Evolutionary conservation across 2,329 filamentous ascomycete genomes (phyloP), one percentile per base, ranked within the genome.

Genomic region (Rhynchosporium secalis): DNA sequence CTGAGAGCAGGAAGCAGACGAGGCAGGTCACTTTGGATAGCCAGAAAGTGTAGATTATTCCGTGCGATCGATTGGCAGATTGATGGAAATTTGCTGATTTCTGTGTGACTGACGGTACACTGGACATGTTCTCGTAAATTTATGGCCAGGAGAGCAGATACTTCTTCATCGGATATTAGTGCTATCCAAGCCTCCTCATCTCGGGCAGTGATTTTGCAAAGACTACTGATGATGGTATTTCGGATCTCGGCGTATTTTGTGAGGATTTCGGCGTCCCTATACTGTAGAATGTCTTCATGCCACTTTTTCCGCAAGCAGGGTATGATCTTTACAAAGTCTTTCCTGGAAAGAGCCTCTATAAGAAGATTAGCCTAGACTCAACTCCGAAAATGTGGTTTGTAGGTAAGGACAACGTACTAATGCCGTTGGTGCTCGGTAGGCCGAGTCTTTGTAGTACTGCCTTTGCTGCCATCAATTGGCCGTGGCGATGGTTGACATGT

Each of bases 401-500:
- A 20, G 20, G 20, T 20, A 20, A 5, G 43, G 20, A 20, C 10
- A 20, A 54, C 51, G 28, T 10, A 54, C 51, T 33, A 28, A 54
- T 9, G 4, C 40, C 33, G 51, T 12, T 10, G 7, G 38, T 0
- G 20, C 5, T 40, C 15, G 36, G 9, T 28, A 20, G 15, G 20
- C 4, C 7, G 1, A 41, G 20, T 40, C 51, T 41, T 20, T 40
- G 36, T 13, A 59, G 31, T 4, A 36, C 75, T 65, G 83, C 85
- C 60, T 82, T 84, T 8, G 84, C 72, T 0, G 83, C 79, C 56
- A 88, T 69, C 1, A 89, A 76, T 2, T 80, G 75, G 1, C 87
- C 87, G 65, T 90, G 87, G 0, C 85, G 71, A 36, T 77, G 75
- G 65, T 89, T 89, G 48, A 80, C 76, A 2, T 75, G 75, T 7